Evolutionary conservation across 2,329 filamentous ascomycete species (phyloP), one percentile per base, ranked within the genome.

Genomic region (Calonectria pauciramosa): DNA sequence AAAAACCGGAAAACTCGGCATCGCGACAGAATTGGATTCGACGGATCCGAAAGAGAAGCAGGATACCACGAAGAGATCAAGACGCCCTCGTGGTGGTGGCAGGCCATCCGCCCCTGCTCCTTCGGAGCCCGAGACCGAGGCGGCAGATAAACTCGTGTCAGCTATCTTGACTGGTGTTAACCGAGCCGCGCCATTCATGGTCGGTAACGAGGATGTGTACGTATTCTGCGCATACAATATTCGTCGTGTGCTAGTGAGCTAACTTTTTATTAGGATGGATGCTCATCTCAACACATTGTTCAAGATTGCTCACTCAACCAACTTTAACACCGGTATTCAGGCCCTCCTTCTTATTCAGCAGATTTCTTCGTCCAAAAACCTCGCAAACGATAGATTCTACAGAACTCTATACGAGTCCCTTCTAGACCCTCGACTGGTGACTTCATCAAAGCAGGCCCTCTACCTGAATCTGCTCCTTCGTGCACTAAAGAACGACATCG

Each of bases 271-370:
- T 70, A 94, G 93, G 30, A 91, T 99, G 78, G 95, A 97, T 82
- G 93, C 93, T 73, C 96, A 99, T 82, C 91, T 99, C 72, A 94
- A 99, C 83, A 98, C 96, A 4, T 90, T 99, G 32, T 99, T 98
- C 90, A 93, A 93, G 80, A 97, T 99, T 81, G 98, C 97, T 0
- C 97, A 99, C 86, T 99, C 96, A 0, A 95, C 96, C 71, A 99
- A 99, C 85, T 99, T 99, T 90, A 99, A 99, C 86, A 99, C 97
- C 0, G 97, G 96, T 83, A 95, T 99, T 47, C 97, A 99, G 85
- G 96, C 97, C 41, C 90, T 99, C 77, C 94, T 98, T 87, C 89
- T 99, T 63, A 97, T 99, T 78, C 97, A 99, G 83, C 97, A 99
- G 84, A 91, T 99, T 34, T 95, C 96, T 0, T 89, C 93, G 1